phyloP scores from a whole-genome alignment of 495 filamentous ascomycete species.

The Cercophora sp. region DNA sequence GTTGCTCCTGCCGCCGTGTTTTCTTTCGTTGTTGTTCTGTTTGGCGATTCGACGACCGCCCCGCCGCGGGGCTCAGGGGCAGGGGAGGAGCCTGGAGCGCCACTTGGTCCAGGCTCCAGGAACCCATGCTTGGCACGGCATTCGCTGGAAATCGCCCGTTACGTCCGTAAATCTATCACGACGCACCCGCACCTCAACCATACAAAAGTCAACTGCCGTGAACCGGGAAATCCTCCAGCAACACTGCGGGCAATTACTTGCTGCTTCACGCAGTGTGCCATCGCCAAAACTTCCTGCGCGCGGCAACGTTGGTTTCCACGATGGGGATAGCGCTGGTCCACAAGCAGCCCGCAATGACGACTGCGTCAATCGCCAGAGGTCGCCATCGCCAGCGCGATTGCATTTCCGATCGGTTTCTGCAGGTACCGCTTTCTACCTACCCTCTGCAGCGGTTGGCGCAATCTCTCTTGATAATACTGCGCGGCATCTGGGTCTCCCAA shows the following conservation, averaged over 20 bases:
- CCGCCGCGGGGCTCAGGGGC: too few species aligned
- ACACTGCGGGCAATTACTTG: slow-evolving; percentile 7
- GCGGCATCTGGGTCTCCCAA: too few species aligned
- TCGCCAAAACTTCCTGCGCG: slow-evolving; percentile 3
- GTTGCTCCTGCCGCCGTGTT: not conserved
- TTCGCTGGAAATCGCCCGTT: slow-evolving; percentile 2
- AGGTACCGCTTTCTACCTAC: too few species aligned
- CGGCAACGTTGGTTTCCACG: not conserved
- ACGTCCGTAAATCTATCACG: slow-evolving; percentile 9
- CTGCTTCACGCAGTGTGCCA: slow-evolving; percentile 13
- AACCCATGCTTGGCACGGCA: not conserved
- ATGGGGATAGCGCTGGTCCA: slow-evolving; percentile 5
- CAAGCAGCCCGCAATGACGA: slow-evolving; percentile 2
- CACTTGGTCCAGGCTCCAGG: slow-evolving; percentile 5
- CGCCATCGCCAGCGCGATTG: too few species aligned
- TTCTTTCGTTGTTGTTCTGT: not conserved
- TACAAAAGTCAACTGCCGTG: slow-evolving; percentile 3
- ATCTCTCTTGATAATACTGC: too few species aligned
- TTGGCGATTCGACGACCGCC: not conserved
- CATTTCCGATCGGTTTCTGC: too few species aligned
- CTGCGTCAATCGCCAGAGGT: not conserved
- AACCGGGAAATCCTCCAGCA: slow-evolving; percentile 7
- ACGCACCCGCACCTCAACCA: not conserved
- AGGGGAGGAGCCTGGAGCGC: not conserved
- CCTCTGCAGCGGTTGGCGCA: too few species aligned